These are phyloP conservation scores for Biscogniauxia marginata DNA, from an alignment of 2,329 filamentous ascomycete genomes.

Conservation along the genomic window DNA sequence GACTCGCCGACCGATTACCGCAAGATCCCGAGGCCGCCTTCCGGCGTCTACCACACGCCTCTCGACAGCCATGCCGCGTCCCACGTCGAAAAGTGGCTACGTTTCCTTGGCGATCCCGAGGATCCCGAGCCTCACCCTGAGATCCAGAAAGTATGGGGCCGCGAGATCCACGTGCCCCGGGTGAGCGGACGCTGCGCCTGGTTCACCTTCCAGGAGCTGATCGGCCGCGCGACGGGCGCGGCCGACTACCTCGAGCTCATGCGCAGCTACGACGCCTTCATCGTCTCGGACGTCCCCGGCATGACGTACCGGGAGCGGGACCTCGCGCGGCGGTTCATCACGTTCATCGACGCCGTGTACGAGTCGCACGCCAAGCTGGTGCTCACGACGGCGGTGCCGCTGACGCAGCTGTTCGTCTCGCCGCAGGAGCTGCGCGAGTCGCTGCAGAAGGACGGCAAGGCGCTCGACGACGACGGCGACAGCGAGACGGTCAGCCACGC, in stretches of 20 bases:
- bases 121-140: slow-evolving; percentile 73
- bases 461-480: slow-evolving; percentile 39
- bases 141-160: slow-evolving; percentile 85
- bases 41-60: slow-evolving; percentile 89
- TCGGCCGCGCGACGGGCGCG: slow-evolving; percentile 82
- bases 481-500: slow-evolving; percentile 55
- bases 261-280: slow-evolving; percentile 85
- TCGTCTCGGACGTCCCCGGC: slow-evolving; percentile 85
- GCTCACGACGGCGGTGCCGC: slow-evolving; percentile 81
- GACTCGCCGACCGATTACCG: slow-evolving; percentile 96
- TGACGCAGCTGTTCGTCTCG: slow-evolving; percentile 83
- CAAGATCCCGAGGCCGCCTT: slow-evolving; percentile 90
- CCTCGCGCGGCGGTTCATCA: slow-evolving; percentile 90
- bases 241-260: slow-evolving; percentile 94
- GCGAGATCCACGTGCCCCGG: slow-evolving; percentile 81
- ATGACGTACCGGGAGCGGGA: slow-evolving; percentile 89
- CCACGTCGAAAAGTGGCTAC: slow-evolving; percentile 94
- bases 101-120: slow-evolving; percentile 83
- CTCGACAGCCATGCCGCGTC: slow-evolving; percentile 73
- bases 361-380: slow-evolving; percentile 92
- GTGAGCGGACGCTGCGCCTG: slow-evolving; percentile 85
- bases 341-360: slow-evolving; percentile 95
- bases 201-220: slow-evolving; percentile 92
- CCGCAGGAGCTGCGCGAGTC: slow-evolving; percentile 65
- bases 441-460: slow-evolving; percentile 46